Conservation (phyloP, 495 filamentous ascomycete species). For the Podospora conica region DNA sequence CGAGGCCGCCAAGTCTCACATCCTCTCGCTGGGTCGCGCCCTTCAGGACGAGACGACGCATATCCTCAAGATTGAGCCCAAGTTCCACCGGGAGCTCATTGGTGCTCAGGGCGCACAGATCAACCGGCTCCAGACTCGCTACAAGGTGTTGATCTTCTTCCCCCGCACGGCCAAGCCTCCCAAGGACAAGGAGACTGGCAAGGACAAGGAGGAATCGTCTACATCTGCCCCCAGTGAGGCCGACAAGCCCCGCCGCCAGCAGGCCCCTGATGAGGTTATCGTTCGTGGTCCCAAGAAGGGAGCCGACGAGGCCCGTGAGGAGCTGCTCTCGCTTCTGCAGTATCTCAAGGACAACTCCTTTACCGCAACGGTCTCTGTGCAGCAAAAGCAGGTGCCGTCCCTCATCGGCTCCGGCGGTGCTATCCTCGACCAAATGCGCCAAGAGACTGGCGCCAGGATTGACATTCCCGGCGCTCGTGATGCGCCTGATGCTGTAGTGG, state of each 20-base stretch:
- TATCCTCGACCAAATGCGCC: constrained; percentile 83
- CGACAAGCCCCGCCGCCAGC: constrained; percentile 62
- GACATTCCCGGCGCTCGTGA: constrained; percentile 71
- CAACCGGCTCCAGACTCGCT: constrained; percentile 82
- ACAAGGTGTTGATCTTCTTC: constrained; percentile 91
- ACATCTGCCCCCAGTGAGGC: constrained; percentile 65
- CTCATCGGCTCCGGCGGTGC: constrained; percentile 84
- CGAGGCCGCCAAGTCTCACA: constrained; percentile 72
- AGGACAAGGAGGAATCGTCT: too few relatives aligned
- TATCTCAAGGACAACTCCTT: constrained; percentile 81
- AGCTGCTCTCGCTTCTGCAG: constrained; percentile 78
- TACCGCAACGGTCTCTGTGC: constrained; percentile 70
- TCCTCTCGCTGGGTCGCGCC: constrained; percentile 66
- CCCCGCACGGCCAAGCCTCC: constrained; percentile 57
- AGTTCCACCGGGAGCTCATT: constrained; percentile 84
- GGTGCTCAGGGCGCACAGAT: constrained; percentile 84
- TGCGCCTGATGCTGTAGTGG: constrained; percentile 57
- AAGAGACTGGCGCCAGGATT: constrained; percentile 75
- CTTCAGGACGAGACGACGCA: constrained; percentile 84
- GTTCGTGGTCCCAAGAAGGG: constrained; percentile 87
- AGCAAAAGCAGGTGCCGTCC: constrained; percentile 79
- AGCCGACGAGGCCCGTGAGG: constrained; percentile 82
- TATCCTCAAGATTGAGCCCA: constrained; percentile 77
- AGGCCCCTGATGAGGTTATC: constrained; percentile 82
- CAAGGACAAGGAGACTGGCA: constrained; percentile 65